phyloP scores from a whole-genome alignment of 108 stramenopile species.

The Cylindrotheca fusiformis region DNA sequence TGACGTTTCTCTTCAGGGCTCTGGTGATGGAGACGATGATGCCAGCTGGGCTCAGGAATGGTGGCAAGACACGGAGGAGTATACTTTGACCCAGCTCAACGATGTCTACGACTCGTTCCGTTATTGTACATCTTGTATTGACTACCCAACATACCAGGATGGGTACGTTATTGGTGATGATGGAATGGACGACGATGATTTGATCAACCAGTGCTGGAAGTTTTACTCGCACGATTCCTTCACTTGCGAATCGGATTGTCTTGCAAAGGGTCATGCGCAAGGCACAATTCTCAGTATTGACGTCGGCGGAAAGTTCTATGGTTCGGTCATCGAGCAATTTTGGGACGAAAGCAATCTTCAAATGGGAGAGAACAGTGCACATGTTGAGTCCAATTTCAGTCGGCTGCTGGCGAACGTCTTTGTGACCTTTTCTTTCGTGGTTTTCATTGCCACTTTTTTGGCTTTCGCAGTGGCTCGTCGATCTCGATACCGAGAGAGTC shows the following conservation, averaged over 20 bases:
- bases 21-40: conserved; percentile 43
- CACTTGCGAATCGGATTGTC: conserved; percentile 69
- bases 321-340: conserved; percentile 35
- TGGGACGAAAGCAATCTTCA: conserved; percentile 14
- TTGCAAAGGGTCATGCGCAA: conserved; percentile 71
- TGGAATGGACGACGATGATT: conserved; percentile 82
- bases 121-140: conserved; percentile 83
- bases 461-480: conserved; percentile 85
- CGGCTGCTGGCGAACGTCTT: conserved; percentile 73
- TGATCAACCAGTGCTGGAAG: conserved; percentile 94
- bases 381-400: conserved; percentile 39
- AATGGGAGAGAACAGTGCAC: neutral
- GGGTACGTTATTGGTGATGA: conserved; percentile 84
- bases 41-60: conserved; percentile 40
- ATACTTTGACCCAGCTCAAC: conserved; percentile 72
- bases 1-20: conserved; percentile 39
- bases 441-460: conserved; percentile 83
- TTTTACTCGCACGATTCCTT: conserved; percentile 81
- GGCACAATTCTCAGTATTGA: conserved; percentile 56
- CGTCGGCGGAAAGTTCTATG: conserved; percentile 62
- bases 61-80: conserved; percentile 75
- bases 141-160: conserved; percentile 89
- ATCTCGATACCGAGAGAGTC: conserved; percentile 60
- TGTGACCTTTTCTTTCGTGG: conserved; percentile 64
- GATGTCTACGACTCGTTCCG: conserved; percentile 69